Base-by-base conservation (phyloP, 192 early-diverging fungal genomes). In the Diversispora eburnea region DNA sequence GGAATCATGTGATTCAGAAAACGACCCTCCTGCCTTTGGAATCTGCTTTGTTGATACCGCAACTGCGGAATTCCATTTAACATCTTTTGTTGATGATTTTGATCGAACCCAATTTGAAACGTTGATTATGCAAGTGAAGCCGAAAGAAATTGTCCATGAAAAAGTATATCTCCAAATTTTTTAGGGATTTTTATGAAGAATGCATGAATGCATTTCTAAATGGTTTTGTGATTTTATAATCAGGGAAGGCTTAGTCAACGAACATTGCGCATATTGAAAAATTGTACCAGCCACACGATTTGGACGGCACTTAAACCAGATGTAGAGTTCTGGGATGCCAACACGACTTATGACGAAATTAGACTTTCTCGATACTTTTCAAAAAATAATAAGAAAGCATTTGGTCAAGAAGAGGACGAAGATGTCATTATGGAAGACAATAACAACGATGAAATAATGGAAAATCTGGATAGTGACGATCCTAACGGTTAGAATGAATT, bases 11-110 rank as follows among this genome's bases (percentile, higher is more conserved):
- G 49, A 73, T 42, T 60, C 79, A 1, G 75, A 71, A 9, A 82
- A 80, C 47, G 67, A 76, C 42, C 68, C 79, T 3, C 80, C 83
- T 3, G 86, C 89, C 12, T 95, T 94, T 81, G 94, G 93, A 39
- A 80, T 99, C 8, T 89, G 87, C 13, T 97, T 99, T 85, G 98
- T 97, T 5, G 98, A 99, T 75, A 96, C 96, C 0, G 84, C 96
- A 0, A 99, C 95, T 0, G 95, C 94, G 8, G 91, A 95, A 77
- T 97, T 99, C 77, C 88, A 88, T 62, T 47, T 98, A 56, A 87
- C 89, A 56, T 82, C 83, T 7, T 92, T 91, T 59, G 77, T 87
- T 22, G 98, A 99, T 77, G 98, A 98, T 76, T 79, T 85, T 33
- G 88, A 95, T 75, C 84, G 95, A 43, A 95, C 95, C 8, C 84